A percentile compares a stretch with the other conserved stretches of the same genome.
These are phyloP conservation scores for Berberis thunbergii DNA, from an alignment of 164 flowering plant species.

Conservation along the genomic window DNA sequence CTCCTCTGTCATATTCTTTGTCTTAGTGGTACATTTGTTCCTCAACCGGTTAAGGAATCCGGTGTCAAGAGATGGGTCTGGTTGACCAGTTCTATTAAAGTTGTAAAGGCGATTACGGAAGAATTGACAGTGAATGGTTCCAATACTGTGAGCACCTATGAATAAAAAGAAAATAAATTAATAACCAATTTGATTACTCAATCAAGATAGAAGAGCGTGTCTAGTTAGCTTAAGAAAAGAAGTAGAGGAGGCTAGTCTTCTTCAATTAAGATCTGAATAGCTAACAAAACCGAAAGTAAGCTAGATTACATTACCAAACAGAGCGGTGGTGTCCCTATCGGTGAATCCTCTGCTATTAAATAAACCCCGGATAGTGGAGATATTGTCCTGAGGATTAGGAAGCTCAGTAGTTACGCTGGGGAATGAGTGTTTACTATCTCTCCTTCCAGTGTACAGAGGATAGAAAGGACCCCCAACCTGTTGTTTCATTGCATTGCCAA, in stretches of 20 bases:
- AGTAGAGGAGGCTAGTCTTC: too few species aligned
- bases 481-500: neutral
- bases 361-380: constrained; percentile 14
- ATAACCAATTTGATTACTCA: neutral
- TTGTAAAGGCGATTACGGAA: constrained; percentile 17
- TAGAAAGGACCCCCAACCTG: constrained; percentile 15
- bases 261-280: too few species aligned
- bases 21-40: neutral
- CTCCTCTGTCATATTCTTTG: too few species aligned
- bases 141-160: constrained; percentile 23
- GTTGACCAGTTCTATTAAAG: constrained; percentile 12
- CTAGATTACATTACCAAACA: constrained; percentile 21
- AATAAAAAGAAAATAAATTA: constrained; percentile 6
- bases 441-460: constrained; percentile 40
- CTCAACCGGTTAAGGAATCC: constrained; percentile 10
- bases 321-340: constrained; percentile 37
- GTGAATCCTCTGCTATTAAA: constrained; percentile 31
- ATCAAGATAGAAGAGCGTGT: neutral
- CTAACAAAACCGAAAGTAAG: too few species aligned
- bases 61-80: constrained; percentile 18
- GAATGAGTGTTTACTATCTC: constrained; percentile 27
- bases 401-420: constrained; percentile 20
- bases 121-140: constrained; percentile 16
- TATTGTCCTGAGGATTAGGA: constrained; percentile 29
- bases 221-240: neutral